Conservation (phyloP, 2,329 filamentous ascomycete species). For the Exophiala sp. region DNA sequence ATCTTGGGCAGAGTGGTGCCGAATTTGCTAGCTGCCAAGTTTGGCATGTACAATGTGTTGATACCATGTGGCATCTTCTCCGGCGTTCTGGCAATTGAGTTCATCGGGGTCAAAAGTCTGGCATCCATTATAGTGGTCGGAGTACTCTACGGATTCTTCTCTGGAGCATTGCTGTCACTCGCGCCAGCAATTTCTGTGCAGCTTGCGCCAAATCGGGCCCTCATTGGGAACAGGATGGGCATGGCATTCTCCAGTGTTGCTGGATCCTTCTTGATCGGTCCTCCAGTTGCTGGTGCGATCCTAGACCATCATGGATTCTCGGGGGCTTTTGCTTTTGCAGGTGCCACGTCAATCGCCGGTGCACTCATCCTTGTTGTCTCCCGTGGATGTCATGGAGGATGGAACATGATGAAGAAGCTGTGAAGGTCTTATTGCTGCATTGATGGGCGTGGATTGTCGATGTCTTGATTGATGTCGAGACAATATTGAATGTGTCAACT, state of each 20-base stretch:
- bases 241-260: slow-evolving; percentile 35
- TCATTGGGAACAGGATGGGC: slow-evolving; percentile 42
- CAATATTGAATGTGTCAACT: not conserved
- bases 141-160: not conserved
- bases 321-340: not conserved
- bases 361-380: not conserved
- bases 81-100: no score
- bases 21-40: no score
- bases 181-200: slow-evolving; percentile 35
- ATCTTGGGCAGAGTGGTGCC: not conserved
- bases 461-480: not conserved
- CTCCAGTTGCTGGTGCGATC: not conserved
- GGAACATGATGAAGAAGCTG: not conserved
- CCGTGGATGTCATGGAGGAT: not conserved
- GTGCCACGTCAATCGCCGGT: not conserved
- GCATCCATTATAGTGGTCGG: not conserved
- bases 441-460: no score
- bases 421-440: no score
- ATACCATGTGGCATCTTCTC: no score
- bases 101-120: not conserved
- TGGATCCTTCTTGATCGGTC: not conserved
- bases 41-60: no score
- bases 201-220: slow-evolving; percentile 32
- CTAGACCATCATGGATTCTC: not conserved
- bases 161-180: not conserved